Percentiles rank a stretch among this genome's conserved stretches.
phyloP scores from a whole-genome alignment of 2,329 filamentous ascomycete genomes.

The Ophiocordyceps camponoti-leonardi region DNA sequence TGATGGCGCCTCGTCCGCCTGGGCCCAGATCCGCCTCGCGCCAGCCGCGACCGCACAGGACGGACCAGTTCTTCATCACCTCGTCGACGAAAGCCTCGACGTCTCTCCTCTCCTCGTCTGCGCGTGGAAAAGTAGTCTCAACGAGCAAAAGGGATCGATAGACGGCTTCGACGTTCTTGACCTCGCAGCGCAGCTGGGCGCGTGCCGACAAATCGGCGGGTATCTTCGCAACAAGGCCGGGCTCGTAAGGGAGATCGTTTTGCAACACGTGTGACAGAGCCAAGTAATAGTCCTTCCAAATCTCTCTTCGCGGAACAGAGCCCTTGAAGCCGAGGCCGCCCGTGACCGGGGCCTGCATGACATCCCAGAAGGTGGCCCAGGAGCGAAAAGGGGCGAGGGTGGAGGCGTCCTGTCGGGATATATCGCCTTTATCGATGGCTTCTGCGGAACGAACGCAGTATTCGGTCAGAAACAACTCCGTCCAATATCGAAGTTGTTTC shows the following conservation, averaged over 20 bases:
- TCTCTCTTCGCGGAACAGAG: conserved; percentile 42
- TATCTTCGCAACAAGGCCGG: conserved; percentile 21
- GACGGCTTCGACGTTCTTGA: conserved; percentile 60
- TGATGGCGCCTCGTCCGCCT: conserved; percentile 60
- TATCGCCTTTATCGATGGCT: conserved; percentile 32
- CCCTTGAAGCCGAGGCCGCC: conserved; percentile 43
- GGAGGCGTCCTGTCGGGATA: conserved; percentile 31
- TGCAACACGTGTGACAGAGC: conserved; percentile 63
- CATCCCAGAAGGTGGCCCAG: conserved; percentile 56
- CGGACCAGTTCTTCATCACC: conserved; percentile 70
- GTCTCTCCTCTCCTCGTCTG: conserved; percentile 59
- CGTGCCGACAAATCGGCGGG: conserved; percentile 35
- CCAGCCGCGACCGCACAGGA: conserved; percentile 69
- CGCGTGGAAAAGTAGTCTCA: conserved; percentile 71
- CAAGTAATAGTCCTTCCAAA: conserved; percentile 78
- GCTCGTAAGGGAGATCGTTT: conserved; percentile 42
- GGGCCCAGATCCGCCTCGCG: conserved; percentile 63
- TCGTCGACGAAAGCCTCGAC: conserved; percentile 69
- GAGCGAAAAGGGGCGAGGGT: conserved; percentile 41
- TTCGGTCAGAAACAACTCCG: conserved; percentile 60
- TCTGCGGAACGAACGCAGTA: conserved; percentile 54
- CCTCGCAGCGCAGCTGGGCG: conserved; percentile 52
- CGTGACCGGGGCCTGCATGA: conserved; percentile 24
- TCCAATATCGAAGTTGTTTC: conserved; percentile 59
- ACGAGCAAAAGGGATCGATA: conserved; percentile 67